These are phyloP conservation scores for Diaporthe sp. DNA, from an alignment of 2,329 filamentous ascomycete genomes.

Conservation along the genomic window DNA sequence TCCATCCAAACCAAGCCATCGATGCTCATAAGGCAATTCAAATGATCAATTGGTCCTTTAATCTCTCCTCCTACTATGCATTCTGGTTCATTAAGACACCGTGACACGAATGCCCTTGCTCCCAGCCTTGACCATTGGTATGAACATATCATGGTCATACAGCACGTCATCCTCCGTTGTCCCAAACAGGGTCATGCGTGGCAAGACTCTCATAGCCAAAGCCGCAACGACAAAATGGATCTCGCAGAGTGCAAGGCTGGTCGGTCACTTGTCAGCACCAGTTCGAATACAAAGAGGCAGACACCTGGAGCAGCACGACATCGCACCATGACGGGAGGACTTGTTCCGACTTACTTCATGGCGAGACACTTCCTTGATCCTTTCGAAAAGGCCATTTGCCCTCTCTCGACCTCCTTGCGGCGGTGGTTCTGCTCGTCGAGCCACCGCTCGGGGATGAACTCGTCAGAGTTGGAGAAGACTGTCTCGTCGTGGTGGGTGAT, in stretches of 20 bases:
- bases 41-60: too few relatives aligned
- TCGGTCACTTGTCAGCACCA: neutral
- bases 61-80: too few relatives aligned
- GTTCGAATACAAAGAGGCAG: too few relatives aligned
- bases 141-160: constrained; percentile 39
- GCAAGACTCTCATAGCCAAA: constrained; percentile 25
- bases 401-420: constrained; percentile 35
- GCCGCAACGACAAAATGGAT: constrained; percentile 29
- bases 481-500: constrained; percentile 41
- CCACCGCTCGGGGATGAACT: constrained; percentile 45
- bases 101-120: constrained; percentile 34
- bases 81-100: neutral
- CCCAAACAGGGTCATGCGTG: constrained; percentile 31
- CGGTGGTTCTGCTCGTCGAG: constrained; percentile 36
- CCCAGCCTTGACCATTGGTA: constrained; percentile 30
- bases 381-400: constrained; percentile 30
- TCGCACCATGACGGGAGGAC: neutral
- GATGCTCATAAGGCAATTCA: too few relatives aligned
- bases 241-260: constrained; percentile 36
- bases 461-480: constrained; percentile 40
- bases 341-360: constrained; percentile 32
- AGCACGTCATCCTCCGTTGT: constrained; percentile 34
- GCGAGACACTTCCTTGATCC: constrained; percentile 30
- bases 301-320: neutral
- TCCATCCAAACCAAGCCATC: too few relatives aligned